Base-by-base conservation (phyloP, 768 basidiomycete species). In the Boletus bicolor region DNA sequence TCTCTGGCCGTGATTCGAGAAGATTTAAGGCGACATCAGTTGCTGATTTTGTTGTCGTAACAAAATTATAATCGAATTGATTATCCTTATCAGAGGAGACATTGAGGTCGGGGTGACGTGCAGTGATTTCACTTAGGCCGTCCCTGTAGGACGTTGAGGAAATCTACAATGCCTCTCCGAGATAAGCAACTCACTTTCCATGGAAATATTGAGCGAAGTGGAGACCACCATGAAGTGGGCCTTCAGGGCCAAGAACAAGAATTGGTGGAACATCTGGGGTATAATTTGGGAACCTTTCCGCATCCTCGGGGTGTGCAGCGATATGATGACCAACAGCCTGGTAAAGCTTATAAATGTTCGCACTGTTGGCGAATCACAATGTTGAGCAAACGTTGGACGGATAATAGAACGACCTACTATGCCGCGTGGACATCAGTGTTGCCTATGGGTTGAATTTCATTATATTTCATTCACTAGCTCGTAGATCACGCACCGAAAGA, bases 141-240 rank as follows among this genome's bases (percentile, higher is more conserved):
- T 91, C 90, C 65, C 88, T 91, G 62, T 12, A 39, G 17, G 5
- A 41, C 24, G 14, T 39, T 39, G 34, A 46, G 51, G 34, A 41
- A 50, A 56, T 45, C 57, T 30, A 32, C 24, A 51, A 28, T 56
- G 37, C 35, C 14, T 15, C 28, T 14, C 3, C 15, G 17, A 28
- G 28, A 49, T 38, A 21, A 30, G 37, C 12, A 11, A 70, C 76
- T 39, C 58, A 84, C 90, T 79, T 82, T 63, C 91, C 91, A 62
- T 92, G 91, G 64, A 97, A 96, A 68, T 91, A 93, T 59, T 85
- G 79, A 14, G 93, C 94, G 49, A 79, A 85, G 64, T 89, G 86
- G 7, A 81, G 67, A 19, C 83, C 82, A 4, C 92, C 93, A 48
- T 81, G 76, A 2, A 93, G 77, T 10, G 93, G 93, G 1, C 78